Evolutionary conservation across 2,329 filamentous ascomycete genomes (phyloP).

Genomic region (Sporothrix luriei): DNA sequence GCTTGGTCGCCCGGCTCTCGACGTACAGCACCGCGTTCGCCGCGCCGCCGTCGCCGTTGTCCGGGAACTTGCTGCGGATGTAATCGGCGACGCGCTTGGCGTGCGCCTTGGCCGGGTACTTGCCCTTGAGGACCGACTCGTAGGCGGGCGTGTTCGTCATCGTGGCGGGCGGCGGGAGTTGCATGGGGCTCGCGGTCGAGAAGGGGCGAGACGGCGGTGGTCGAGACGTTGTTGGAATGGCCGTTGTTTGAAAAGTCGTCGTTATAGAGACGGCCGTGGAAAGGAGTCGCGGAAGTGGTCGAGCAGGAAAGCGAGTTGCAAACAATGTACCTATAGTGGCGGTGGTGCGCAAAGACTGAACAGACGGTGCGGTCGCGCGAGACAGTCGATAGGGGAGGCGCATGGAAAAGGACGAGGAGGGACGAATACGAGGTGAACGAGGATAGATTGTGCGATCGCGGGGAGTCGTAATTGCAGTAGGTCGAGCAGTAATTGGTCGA

Average conservation of each 20-base stretch:
- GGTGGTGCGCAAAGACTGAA: not conserved
- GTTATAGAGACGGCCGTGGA: not conserved
- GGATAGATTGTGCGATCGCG: too few species aligned
- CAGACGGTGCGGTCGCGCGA: not conserved
- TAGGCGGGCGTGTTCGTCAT: constrained; percentile 32
- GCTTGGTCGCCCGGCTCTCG: constrained; percentile 76
- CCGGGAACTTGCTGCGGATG: constrained; percentile 67
- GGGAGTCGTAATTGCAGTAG: too few species aligned
- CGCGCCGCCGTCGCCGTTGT: constrained; percentile 42
- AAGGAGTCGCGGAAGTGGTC: not conserved
- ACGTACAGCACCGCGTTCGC: constrained; percentile 78
- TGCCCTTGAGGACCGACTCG: constrained; percentile 59
- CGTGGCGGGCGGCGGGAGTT: not conserved
- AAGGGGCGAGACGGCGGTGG: not conserved
- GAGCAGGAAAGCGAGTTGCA: constrained; percentile 1
- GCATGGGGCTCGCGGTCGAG: constrained; percentile 45
- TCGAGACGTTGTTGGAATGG: too few species aligned
- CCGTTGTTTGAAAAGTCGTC: not conserved
- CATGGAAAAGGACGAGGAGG: constrained; percentile 11
- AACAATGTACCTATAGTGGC: not conserved
- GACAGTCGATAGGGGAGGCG: constrained; percentile 12
- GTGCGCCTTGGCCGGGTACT: constrained; percentile 84
- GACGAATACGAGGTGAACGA: not conserved
- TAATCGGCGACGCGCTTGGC: constrained; percentile 79
- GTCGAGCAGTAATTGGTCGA: too few species aligned